Percentiles rank a stretch among this genome's conserved stretches.
Conservation (phyloP, 2,329 filamentous ascomycete species). For the Phoma herbarum region DNA sequence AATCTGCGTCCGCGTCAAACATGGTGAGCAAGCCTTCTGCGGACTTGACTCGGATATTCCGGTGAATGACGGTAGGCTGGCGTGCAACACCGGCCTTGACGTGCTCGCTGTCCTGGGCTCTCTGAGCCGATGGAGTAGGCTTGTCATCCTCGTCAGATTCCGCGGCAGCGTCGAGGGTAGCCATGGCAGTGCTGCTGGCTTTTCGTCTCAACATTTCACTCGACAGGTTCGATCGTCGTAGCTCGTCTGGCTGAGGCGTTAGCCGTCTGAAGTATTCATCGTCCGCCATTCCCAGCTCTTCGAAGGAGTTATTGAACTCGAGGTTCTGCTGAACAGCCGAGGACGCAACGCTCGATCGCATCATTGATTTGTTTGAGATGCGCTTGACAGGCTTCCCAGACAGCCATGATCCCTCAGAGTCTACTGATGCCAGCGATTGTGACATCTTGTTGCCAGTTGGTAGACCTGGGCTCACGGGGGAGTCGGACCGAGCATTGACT, state of each 20-base stretch:
- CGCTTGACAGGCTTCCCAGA: conserved; percentile 72
- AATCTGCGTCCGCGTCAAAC: conserved; percentile 51
- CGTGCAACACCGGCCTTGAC: conserved; percentile 63
- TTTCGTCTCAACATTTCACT: conserved; percentile 42
- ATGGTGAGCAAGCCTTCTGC: conserved; percentile 67
- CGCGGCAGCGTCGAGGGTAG: conserved; percentile 41
- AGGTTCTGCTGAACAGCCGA: conserved; percentile 55
- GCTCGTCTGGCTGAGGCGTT: conserved; percentile 58
- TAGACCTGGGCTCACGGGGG: conserved; percentile 50
- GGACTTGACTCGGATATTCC: conserved; percentile 65
- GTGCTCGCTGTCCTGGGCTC: conserved; percentile 50
- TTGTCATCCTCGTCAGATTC: conserved; percentile 54
- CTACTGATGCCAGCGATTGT: conserved; percentile 90
- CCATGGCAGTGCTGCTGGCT: conserved; percentile 58
- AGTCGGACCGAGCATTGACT: conserved; percentile 51
- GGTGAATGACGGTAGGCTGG: conserved; percentile 72
- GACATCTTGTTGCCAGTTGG: conserved; percentile 62
- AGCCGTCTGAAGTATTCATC: conserved; percentile 77
- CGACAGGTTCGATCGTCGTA: conserved; percentile 41
- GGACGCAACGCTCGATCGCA: conserved; percentile 59
- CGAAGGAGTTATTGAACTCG: conserved; percentile 68
- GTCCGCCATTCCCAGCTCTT: conserved; percentile 71
- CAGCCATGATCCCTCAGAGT: conserved; percentile 96
- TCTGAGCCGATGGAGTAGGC: conserved; percentile 29
- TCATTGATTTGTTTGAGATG: conserved; percentile 55